Evolutionary conservation across 31 red algal genomes (phyloP).

Genomic region (Bonnemaisonia californica): DNA sequence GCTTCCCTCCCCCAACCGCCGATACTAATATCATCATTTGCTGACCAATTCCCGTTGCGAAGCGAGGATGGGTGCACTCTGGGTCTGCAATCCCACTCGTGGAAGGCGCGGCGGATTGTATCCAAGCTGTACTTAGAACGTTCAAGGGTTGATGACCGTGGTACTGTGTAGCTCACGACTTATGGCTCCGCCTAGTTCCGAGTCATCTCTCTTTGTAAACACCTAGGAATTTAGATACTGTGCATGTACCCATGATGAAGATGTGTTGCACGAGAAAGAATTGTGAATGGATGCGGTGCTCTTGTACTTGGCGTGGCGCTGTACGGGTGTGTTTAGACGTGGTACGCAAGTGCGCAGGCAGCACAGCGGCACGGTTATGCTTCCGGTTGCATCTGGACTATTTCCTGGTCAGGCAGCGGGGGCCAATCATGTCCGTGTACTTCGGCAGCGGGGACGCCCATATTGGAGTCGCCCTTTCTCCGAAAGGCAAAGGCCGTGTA

Average conservation of each 20-base stretch:
- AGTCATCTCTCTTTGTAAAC: neutral
- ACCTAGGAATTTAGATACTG: neutral
- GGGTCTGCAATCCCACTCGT: neutral
- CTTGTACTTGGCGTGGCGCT: too few relatives aligned
- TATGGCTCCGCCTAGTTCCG: neutral
- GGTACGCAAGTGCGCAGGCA: too few relatives aligned
- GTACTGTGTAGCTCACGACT: neutral
- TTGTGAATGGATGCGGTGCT: too few relatives aligned
- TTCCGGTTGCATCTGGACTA: conserved; percentile 33
- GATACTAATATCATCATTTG: neutral
- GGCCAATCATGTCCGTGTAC: neutral
- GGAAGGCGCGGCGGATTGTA: neutral
- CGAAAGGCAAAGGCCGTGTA: conserved; percentile 94
- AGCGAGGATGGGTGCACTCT: neutral
- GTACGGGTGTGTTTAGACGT: too few relatives aligned
- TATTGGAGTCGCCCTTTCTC: conserved; percentile 53
- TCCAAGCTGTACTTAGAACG: neutral
- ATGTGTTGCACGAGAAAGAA: neutral
- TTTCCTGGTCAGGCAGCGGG: conserved; percentile 36
- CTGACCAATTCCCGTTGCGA: neutral
- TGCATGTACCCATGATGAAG: neutral
- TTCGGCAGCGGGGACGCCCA: neutral
- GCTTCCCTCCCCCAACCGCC: too few relatives aligned
- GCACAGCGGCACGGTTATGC: neutral
- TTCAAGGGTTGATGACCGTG: neutral